Base-by-base conservation (phyloP, 495 filamentous ascomycete species). In the Cercophora samala region DNA sequence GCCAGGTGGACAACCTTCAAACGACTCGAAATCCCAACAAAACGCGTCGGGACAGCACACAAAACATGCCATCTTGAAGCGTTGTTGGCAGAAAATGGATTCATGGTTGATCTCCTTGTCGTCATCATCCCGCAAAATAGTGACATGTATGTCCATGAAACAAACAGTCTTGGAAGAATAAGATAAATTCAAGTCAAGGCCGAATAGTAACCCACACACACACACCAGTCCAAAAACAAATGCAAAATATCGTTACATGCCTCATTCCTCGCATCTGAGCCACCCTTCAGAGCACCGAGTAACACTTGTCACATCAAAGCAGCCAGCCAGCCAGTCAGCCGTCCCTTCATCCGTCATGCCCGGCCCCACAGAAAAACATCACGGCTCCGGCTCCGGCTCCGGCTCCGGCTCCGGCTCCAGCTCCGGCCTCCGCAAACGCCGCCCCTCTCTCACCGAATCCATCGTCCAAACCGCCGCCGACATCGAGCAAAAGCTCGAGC, bases 381-480 rank as follows among this genome's bases (percentile, higher is more conserved):
- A 5, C 53, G 53, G 19, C n/a, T 4, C 53, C n/a, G 3, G 17
- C 19, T 13, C 52, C 19, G 19, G 19, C 52, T 13, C 53, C 53
- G 18, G 22, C n/a, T n/a, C 25, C 25, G 25, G n/a, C 24, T 37
- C 67, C 62, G 32, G 15, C 66, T 66, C 66, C 68, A 60, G 37
- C 62, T 56, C 8, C 66, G 69, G n/a, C 65, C 37, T 42, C 59
- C 63, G 53, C 58, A 65, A 2, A 83, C 66, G 55, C 55, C 55
- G 42, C 26, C 66, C 82, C 8, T 52, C 81, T 17, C 74, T 79
- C 24, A 46, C 80, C 17, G 25, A 56, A 19, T 21, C 68, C 60
- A 29, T 69, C 8, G 77, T 75, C 46, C 46, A 74, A 13, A 68
- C 60, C 37, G 56, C 73, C 56, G 62, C 72, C 37, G 72, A 72